These are phyloP conservation scores for Chlamydomonas sp. DNA, from an alignment of 139 green algal genomes.

Conservation along the genomic window DNA sequence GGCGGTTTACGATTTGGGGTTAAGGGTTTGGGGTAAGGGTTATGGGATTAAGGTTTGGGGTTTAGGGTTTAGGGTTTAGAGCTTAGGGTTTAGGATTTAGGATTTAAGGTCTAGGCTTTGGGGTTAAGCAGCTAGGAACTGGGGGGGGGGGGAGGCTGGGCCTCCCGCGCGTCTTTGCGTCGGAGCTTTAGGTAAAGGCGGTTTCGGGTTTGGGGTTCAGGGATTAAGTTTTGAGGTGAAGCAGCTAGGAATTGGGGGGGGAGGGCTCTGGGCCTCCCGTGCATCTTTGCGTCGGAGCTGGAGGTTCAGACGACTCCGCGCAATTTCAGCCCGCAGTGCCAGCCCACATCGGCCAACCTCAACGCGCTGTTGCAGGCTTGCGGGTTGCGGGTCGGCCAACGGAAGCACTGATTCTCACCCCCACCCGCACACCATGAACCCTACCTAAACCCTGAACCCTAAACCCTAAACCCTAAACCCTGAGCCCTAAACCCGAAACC, in stretches of 20 bases:
- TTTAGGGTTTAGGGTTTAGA: neutral
- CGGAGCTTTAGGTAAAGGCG: constrained; percentile 11
- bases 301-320: neutral
- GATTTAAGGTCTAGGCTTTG: neutral
- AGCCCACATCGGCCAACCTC: no score
- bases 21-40: neutral
- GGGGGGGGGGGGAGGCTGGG: neutral
- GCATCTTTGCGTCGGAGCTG: constrained; percentile 20
- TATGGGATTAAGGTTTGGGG: neutral
- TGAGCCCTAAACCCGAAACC: neutral
- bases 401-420: no score
- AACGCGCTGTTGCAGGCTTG: no score
- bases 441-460: neutral
- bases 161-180: neutral
- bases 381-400: no score
- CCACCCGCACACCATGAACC: neutral
- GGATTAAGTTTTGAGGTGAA: no score
- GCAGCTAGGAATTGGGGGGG: no score
- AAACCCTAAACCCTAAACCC: neutral
- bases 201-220: no score
- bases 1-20: neutral
- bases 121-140: neutral
- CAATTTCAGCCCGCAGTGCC: no score
- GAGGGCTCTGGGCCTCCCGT: constrained; percentile 5
- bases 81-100: neutral